Base-by-base conservation (phyloP, 73 alveolate species). In the Paramecium biaurelia region DNA sequence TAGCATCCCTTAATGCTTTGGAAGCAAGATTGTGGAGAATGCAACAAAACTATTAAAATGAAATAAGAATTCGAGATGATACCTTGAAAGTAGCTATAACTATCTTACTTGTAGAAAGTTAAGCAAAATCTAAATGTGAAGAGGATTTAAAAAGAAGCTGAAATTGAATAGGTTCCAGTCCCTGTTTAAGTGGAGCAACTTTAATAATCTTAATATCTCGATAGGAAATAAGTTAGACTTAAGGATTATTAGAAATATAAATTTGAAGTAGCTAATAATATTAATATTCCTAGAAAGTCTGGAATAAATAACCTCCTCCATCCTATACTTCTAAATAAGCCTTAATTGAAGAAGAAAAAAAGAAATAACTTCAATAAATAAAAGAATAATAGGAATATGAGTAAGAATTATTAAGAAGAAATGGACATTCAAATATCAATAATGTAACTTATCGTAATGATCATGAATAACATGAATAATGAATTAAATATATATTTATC, bases 221-320 rank as follows among this genome's bases (percentile, higher is more conserved):
- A 72, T 37, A 72, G 86, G 26, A 72, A 72, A 38, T 72, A 72
- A 72, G n/a, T 21, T n/a, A 72, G 86, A n/a, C 58, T 72, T 1
- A 72, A 72, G n/a, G 86, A 72, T 34, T 72, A 72, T 72, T 72
- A 72, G 38, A 72, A 35, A 72, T 34, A 37, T 34, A 72, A 72
- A 72, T 72, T 35, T 37, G 86, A 38, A 72, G 86, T 72, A 72
- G 0, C 7, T 4, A 5, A 12, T 4, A 5, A 12, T 34, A 4
- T 2, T n/a, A 72, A 32, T 21, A 38, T 38, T 38, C 21, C 0
- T 34, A 72, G 86, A 72, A 72, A 72, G n/a, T n/a, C 0, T 72
- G 86, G 86, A 18, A 2, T 72, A 72, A 18, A 28, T 5, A 72
- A 14, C 86, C 86, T 28, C 86, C 86, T 35, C 86, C 86, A 12